Base-by-base conservation (phyloP, 2,329 filamentous ascomycete species). In the Colletotrichum zoysiae region DNA sequence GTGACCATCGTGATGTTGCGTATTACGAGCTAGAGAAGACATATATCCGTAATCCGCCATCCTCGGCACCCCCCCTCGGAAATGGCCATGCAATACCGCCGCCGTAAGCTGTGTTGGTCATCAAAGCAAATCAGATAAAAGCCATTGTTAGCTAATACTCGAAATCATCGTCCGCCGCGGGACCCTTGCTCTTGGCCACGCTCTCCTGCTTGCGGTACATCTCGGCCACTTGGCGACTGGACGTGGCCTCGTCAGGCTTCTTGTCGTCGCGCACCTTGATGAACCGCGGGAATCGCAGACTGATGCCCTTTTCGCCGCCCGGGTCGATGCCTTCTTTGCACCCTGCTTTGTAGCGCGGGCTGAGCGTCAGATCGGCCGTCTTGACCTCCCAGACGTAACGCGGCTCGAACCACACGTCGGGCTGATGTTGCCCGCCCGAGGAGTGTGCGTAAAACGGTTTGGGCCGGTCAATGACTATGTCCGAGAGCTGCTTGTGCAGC, bases 331-430 rank as follows among this genome's bases (percentile, higher is more conserved):
- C 91, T 79, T 97, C 94, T 76, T 92, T 91, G 58, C 89, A 90
- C 0, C 93, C 96, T n/a, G 96, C 96, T 82, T 95, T 94, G 83
- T 99, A 99, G 50, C 95, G 87, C 35, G 96, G 96, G 76, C 92
- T 95, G 30, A 99, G 88, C 1, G 96, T 98, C 77, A 99, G 82
- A 85, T 99, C 96, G 1, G 96, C 96, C 16, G 95, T 97, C 85
- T 95, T 97, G 76, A 99, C 95, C 83, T 99, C 96, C 96, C 96
- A 99, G 1, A 99, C 96, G 77, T 92, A 92, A 53, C 91, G 90
- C 18, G 96, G 94, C 86, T 99, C 96, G 80, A 99, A 96, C 96
- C 96, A 99, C 48, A 99, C 95, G 80, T 99, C 96, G 1, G 96
- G 96, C 81, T 99, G 96, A 80, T 98, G 95, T 82, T 97, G 95